These are phyloP conservation scores for Azolla pinnata DNA, from an alignment of 75 land plant genomes.

Conservation along the genomic window DNA sequence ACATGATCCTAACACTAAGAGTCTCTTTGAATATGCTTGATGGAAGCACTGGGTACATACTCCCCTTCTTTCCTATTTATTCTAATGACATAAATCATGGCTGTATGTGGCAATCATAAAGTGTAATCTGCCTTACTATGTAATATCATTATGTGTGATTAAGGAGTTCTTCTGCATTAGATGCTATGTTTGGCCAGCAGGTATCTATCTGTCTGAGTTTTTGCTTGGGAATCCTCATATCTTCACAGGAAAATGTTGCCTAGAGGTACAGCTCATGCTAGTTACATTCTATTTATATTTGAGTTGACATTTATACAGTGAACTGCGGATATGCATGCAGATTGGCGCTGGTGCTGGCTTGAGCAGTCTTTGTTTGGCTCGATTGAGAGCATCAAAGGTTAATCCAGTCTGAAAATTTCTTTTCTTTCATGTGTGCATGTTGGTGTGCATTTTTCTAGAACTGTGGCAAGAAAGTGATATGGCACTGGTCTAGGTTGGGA, in stretches of 20 bases:
- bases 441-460: too few species aligned
- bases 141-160: background rate
- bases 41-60: too few species aligned
- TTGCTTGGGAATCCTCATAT: slow-evolving; percentile 60
- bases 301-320: background rate
- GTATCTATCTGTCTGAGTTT: slow-evolving; percentile 70
- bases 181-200: slow-evolving; percentile 79
- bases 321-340: slow-evolving; percentile 21
- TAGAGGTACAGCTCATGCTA: slow-evolving; percentile 48
- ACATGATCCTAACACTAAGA: too few species aligned
- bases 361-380: slow-evolving; percentile 60
- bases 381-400: slow-evolving; percentile 67
- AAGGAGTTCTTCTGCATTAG: slow-evolving; percentile 24
- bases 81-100: too few species aligned
- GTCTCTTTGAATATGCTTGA: too few species aligned
- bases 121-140: background rate
- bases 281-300: slow-evolving; percentile 4
- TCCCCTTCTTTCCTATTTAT: too few species aligned
- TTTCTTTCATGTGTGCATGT: too few species aligned
- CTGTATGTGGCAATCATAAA: too few species aligned
- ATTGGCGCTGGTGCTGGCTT: slow-evolving; percentile 87
- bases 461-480: too few species aligned
- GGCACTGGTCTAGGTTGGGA: too few species aligned
- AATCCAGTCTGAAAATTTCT: slow-evolving; percentile 4
- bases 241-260: slow-evolving; percentile 45